Base-by-base conservation (phyloP, 345 rosid genomes). In the Reutealis trisperma region DNA sequence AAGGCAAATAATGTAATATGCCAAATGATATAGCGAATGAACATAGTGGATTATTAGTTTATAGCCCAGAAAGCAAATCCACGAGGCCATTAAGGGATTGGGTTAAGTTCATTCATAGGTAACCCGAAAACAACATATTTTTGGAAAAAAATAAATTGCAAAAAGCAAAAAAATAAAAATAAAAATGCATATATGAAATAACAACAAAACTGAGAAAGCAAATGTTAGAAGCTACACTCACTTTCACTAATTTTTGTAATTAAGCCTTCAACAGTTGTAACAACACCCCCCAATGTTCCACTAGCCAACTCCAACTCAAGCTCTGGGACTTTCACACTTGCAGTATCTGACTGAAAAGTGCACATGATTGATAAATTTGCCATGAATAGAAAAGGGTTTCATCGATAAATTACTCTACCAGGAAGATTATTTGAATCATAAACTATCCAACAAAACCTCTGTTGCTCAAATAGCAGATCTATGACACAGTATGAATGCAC, bases 261-360 rank as follows among this genome's bases (percentile, higher is more conserved):
- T 81, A 95, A 85, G 22, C 98, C 99, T 83, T 95, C 98, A 54
- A 95, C 98, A 25, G 99, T 95, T 60, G 98, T 93, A 57, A 93
- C 97, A 64, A 92, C 34, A 77, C 97, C 99, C 71, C 99, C 99
- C 51, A 93, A 84, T 47, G 99, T 92, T 64, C 97, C 99, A 85
- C 98, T 89, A 1, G 83, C 88, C 77, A 95, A 86, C 87, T 93
- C 97, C 88, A 95, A 85, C 63, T 92, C 99, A 63, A 95, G 91
- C 86, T 93, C 97, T 41, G 98, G 98, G 71, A 95, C 81, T 74
- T 27, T 81, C 57, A 95, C 91, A 73, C 96, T 81, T 15, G 97
- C 97, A 65, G 97, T 89, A 85, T 95, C 98, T 10, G 99, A 95
- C 97, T 95, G 89, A 68, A 47, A 82, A 49, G 44, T 6, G 59